Conservation (phyloP, 208 protist genomes). For the Trypanosoma congolense region DNA sequence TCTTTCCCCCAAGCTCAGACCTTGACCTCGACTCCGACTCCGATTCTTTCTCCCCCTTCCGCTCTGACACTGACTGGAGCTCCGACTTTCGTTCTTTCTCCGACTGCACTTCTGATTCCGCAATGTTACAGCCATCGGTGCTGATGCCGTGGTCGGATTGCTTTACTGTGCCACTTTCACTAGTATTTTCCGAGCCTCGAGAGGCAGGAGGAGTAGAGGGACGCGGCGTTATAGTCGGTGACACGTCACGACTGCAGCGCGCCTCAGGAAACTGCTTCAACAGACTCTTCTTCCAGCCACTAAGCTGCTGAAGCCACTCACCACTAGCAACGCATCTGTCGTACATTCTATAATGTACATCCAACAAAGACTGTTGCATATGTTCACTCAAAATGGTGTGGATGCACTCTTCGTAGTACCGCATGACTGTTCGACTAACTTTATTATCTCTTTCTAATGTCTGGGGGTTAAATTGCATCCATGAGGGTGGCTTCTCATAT, state of each 20-base stretch:
- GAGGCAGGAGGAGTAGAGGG: too few species aligned
- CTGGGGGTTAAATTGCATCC: constrained; percentile 23
- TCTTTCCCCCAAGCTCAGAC: too few species aligned
- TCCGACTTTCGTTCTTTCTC: background rate
- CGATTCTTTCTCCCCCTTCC: too few species aligned
- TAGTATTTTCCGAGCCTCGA: background rate
- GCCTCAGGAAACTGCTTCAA: background rate
- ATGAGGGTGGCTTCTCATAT: constrained; percentile 24
- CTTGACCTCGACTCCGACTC: too few species aligned
- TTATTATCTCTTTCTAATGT: constrained; percentile 1
- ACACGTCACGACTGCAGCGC: background rate
- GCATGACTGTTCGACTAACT: constrained; percentile 15
- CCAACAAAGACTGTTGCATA: constrained; percentile 10
- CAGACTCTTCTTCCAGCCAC: constrained; percentile 5
- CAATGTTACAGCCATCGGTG: background rate
- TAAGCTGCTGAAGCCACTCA: constrained; percentile 16
- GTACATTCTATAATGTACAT: constrained; percentile 27
- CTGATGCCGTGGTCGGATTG: background rate
- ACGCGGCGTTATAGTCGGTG: background rate
- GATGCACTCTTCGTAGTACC: constrained; percentile 18
- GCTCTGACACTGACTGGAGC: constrained; percentile 10
- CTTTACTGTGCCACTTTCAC: background rate
- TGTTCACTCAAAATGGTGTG: constrained; percentile 11
- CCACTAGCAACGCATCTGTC: constrained; percentile 22
- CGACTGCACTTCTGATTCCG: background rate